Percentiles rank a stretch among this genome's conserved stretches.
Conservation (phyloP, 2,329 filamentous ascomycete genomes). For the Meredithiella fracta region DNA sequence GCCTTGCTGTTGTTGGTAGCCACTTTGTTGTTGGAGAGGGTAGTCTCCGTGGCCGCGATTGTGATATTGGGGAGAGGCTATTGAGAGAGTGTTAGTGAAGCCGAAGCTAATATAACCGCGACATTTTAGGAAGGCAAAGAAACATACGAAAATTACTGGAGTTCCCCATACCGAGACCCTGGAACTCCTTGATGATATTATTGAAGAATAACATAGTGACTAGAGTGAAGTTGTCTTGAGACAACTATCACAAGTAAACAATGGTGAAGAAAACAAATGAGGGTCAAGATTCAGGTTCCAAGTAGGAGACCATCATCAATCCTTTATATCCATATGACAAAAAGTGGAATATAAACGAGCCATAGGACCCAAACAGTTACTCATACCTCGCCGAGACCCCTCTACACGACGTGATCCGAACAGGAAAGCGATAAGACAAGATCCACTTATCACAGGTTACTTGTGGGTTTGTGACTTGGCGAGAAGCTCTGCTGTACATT, state of each 20-base stretch:
- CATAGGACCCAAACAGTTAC: too few species aligned
- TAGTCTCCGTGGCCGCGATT: constrained; percentile 12
- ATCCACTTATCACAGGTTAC: too few species aligned
- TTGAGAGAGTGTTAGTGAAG: not conserved
- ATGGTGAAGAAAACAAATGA: not conserved
- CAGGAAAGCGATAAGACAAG: too few species aligned
- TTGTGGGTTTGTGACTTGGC: too few species aligned
- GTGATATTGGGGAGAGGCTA: not conserved
- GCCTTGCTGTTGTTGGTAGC: not conserved
- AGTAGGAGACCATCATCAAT: too few species aligned
- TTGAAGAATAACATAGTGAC: constrained; percentile 26
- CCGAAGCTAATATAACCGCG: not conserved
- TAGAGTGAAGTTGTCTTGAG: not conserved
- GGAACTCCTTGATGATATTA: constrained; percentile 27
- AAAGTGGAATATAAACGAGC: too few species aligned
- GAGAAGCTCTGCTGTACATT: too few species aligned
- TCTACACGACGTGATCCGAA: too few species aligned
- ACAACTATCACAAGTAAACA: not conserved
- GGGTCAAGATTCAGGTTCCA: not conserved
- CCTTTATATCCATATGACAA: too few species aligned
- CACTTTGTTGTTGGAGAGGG: constrained; percentile 13
- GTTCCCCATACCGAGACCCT: constrained; percentile 29
- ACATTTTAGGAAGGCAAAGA: not conserved
- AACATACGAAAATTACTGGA: constrained; percentile 2
- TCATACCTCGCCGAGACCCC: too few species aligned